These are phyloP conservation scores for Zalerion maritima DNA, from an alignment of 495 filamentous ascomycete species.

Conservation along the genomic window DNA sequence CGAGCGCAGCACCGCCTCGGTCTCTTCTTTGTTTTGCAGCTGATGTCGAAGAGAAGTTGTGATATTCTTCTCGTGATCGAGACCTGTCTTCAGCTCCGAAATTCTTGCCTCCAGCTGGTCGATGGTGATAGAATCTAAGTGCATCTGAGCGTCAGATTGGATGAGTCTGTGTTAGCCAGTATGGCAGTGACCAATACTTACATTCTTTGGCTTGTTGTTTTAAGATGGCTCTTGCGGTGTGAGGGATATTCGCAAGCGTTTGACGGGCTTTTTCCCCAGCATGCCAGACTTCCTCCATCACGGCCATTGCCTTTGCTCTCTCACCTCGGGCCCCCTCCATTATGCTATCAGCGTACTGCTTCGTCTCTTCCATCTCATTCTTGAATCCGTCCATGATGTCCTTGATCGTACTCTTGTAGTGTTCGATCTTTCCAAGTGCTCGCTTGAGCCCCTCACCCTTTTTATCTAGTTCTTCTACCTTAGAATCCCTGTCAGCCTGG, in stretches of 20 bases:
- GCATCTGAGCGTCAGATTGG: constrained; percentile 1
- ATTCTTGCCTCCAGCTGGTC: constrained; percentile 11
- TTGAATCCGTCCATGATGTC: too few species aligned
- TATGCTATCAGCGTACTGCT: background rate
- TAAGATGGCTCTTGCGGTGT: too few species aligned
- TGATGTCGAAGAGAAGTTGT: constrained; percentile 11
- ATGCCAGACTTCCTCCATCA: background rate
- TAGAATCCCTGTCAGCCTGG: too few species aligned
- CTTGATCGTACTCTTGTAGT: too few species aligned
- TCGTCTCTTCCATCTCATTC: too few species aligned
- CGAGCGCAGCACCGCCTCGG: constrained; percentile 14
- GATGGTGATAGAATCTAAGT: constrained; percentile 17
- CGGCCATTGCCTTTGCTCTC: background rate
- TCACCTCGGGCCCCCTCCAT: background rate
- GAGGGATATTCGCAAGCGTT: background rate
- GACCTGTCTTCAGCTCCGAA: constrained; percentile 15
- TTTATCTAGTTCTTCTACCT: too few species aligned
- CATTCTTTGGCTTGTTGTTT: constrained; percentile 13
- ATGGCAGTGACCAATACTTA: too few species aligned
- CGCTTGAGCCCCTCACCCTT: background rate
- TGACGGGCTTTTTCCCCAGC: background rate
- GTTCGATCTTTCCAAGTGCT: background rate
- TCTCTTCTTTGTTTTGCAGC: constrained; percentile 13
- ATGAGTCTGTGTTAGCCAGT: too few species aligned
- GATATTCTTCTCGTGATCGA: constrained; percentile 14